Evolutionary conservation across 2,329 filamentous ascomycete species (phyloP).

Genomic region (Rhynchosporium graminicola): DNA sequence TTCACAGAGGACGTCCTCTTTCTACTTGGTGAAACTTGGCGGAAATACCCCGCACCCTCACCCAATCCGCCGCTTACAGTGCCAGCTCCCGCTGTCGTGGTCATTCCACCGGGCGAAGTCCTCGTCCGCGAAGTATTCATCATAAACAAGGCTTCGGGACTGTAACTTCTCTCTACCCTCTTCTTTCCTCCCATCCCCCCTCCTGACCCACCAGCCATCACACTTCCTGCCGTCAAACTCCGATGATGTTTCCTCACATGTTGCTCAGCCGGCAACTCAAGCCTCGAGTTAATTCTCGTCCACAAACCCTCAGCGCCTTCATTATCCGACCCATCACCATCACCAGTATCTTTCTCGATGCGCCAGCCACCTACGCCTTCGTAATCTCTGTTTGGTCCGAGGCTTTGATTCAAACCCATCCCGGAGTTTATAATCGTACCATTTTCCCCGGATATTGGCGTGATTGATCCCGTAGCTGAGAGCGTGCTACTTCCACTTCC

Average conservation of each 20-base stretch:
- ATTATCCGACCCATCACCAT: constrained; percentile 40
- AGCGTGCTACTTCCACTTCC: constrained; percentile 38
- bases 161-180: constrained; percentile 35
- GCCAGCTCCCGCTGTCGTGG: constrained; percentile 43
- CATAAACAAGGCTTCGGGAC: constrained; percentile 33
- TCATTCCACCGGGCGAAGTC: constrained; percentile 45
- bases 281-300: constrained; percentile 54
- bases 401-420: constrained; percentile 48
- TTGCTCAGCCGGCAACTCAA: constrained; percentile 49
- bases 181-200: background rate
- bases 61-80: constrained; percentile 45
- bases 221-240: constrained; percentile 39
- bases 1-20: constrained; percentile 27
- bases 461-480: constrained; percentile 40
- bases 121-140: constrained; percentile 52
- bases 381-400: constrained; percentile 57
- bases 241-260: constrained; percentile 47
- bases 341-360: constrained; percentile 37
- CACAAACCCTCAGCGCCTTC: constrained; percentile 46
- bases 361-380: constrained; percentile 63
- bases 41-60: constrained; percentile 31
- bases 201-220: constrained; percentile 20
- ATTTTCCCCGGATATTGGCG: constrained; percentile 35
- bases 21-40: constrained; percentile 14
- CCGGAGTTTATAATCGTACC: constrained; percentile 45